These are phyloP conservation scores for Phaeosphaeriaceae sp. DNA, from an alignment of 2,329 filamentous ascomycete genomes.

Conservation along the genomic window DNA sequence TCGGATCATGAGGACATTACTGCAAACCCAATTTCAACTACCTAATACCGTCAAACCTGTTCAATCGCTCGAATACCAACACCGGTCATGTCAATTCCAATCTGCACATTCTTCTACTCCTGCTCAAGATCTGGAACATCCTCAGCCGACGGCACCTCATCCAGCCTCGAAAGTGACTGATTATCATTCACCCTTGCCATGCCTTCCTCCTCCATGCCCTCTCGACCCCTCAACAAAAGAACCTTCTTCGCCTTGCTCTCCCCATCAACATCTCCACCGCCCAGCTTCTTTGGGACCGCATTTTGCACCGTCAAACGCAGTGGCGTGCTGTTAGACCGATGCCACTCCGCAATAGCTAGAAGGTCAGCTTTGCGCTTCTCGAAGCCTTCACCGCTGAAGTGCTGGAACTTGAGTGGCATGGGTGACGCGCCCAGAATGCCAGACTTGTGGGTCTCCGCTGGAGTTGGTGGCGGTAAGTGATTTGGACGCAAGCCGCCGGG, in stretches of 20 bases:
- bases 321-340: background rate
- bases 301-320: background rate
- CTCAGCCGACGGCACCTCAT: too few species aligned
- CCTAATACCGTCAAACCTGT: too few species aligned
- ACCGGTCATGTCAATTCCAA: too few species aligned
- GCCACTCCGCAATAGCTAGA: background rate
- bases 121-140: too few species aligned
- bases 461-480: background rate
- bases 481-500: background rate
- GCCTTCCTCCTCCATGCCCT: too few species aligned
- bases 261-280: background rate
- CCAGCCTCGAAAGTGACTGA: too few species aligned
- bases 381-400: background rate
- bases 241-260: background rate
- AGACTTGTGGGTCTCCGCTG: background rate
- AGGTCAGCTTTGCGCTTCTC: background rate
- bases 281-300: background rate
- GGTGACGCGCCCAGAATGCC: constrained; percentile 4
- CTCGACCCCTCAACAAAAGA: background rate
- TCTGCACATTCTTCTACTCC: too few species aligned
- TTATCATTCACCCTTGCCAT: too few species aligned
- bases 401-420: background rate
- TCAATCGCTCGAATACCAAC: background rate
- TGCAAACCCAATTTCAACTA: too few species aligned
- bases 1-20: background rate